These are phyloP conservation scores for Helianthus tuberosus DNA, from an alignment of 129 eudicot genomes.

Conservation along the genomic window DNA sequence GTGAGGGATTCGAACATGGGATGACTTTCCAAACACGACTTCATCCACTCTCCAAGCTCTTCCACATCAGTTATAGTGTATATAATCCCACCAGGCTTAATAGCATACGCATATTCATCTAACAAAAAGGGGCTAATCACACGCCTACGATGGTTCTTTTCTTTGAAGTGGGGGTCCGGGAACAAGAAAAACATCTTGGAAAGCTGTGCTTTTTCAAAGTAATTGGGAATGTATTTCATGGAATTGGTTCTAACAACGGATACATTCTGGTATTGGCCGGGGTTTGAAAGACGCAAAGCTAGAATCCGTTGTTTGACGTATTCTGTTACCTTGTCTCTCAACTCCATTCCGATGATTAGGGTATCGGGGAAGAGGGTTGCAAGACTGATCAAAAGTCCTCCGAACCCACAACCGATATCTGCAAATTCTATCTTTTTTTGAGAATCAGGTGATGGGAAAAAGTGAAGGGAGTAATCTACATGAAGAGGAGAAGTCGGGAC, in stretches of 20 bases:
- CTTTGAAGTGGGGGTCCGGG: slow-evolving; percentile 96
- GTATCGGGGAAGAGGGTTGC: slow-evolving; percentile 82
- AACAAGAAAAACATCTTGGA: slow-evolving; percentile 91
- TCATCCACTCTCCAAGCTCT: slow-evolving; percentile 99
- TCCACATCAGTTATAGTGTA: slow-evolving; percentile 96
- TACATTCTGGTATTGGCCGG: slow-evolving; percentile 77
- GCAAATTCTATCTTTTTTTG: slow-evolving; percentile 78
- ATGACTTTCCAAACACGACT: slow-evolving; percentile 71
- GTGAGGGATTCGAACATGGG: slow-evolving; percentile 77
- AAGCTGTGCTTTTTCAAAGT: slow-evolving; percentile 81
- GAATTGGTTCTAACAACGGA: slow-evolving; percentile 94
- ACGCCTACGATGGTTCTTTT: slow-evolving; percentile 92
- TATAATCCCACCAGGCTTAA: slow-evolving; percentile 79
- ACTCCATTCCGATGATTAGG: slow-evolving; percentile 93
- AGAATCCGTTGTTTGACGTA: slow-evolving; percentile 87
- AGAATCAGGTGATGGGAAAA: slow-evolving; percentile 39
- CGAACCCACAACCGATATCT: slow-evolving; percentile 94
- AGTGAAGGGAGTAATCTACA: slow-evolving; percentile 74
- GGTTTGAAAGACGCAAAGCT: slow-evolving; percentile 65
- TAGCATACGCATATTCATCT: slow-evolving; percentile 87
- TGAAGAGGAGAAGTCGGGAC: slow-evolving; percentile 74
- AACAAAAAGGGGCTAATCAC: slow-evolving; percentile 83
- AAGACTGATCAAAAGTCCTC: slow-evolving; percentile 87
- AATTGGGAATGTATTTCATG: slow-evolving; percentile 96
- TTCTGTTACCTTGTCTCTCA: slow-evolving; percentile 93